Percentiles rank a stretch among this genome's conserved stretches.
Evolutionary conservation across 2,329 filamentous ascomycete species (phyloP).

Genomic region (Phialophora verrucosa): DNA sequence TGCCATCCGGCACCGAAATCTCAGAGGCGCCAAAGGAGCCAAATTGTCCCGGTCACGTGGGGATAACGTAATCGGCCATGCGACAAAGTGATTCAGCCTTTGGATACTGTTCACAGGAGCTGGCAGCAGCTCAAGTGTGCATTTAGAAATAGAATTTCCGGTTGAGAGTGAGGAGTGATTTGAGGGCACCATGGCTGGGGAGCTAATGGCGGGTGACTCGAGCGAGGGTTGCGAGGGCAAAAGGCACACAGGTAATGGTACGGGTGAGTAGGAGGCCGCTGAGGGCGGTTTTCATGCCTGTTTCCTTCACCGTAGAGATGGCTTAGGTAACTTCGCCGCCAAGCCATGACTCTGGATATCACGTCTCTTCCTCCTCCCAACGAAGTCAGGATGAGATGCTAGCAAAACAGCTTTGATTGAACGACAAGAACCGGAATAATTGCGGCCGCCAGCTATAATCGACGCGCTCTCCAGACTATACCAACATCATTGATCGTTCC

Average conservation of each 20-base stretch:
- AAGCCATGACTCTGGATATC: background rate
- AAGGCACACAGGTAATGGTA: background rate
- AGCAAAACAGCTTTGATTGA: background rate
- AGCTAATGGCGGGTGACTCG: too few relatives aligned
- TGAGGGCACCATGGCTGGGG: background rate
- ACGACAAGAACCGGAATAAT: background rate
- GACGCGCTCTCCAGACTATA: too few relatives aligned
- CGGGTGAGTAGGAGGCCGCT: background rate
- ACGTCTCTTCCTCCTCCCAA: background rate
- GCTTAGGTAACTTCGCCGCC: background rate
- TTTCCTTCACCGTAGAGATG: background rate
- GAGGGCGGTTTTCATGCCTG: background rate
- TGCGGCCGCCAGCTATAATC: too few relatives aligned
- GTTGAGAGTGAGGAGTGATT: background rate
- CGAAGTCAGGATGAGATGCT: background rate
- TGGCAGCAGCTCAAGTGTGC: background rate
- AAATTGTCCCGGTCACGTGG: background rate
- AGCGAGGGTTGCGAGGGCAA: background rate
- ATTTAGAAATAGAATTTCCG: background rate
- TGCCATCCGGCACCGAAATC: slow-evolving; percentile 38
- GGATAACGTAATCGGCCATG: background rate
- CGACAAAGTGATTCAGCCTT: background rate
- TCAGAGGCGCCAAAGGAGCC: background rate
- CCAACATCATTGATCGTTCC: background rate
- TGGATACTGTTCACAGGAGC: background rate